Evolutionary conservation across 2,329 filamentous ascomycete genomes (phyloP).

Genomic region (Diaporthe citriasiana): DNA sequence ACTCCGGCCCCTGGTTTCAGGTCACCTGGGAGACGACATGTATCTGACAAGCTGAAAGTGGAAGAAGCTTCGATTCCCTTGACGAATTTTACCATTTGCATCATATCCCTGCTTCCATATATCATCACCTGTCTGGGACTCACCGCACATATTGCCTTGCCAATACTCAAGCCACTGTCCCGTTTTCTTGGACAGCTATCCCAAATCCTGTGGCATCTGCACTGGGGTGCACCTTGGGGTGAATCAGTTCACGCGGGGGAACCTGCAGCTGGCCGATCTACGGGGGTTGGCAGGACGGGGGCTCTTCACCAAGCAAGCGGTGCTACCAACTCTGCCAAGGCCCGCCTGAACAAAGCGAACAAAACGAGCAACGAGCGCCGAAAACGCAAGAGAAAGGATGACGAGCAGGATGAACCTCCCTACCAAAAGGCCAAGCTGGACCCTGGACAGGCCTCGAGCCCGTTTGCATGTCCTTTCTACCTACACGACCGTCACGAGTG

Average conservation of each 20-base stretch:
- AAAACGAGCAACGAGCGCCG: neutral
- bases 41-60: neutral
- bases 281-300: neutral
- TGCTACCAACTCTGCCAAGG: neutral
- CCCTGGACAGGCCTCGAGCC: neutral
- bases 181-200: neutral
- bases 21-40: too few species aligned
- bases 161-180: neutral
- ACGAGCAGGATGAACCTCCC: neutral
- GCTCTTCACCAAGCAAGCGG: neutral
- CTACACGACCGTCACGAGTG: neutral
- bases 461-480: conserved; percentile 11
- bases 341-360: neutral
- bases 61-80: neutral
- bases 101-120: neutral
- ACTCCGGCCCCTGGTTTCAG: too few species aligned
- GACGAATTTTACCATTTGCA: neutral
- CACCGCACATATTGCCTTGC: neutral
- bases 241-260: neutral
- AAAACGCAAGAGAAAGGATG: neutral
- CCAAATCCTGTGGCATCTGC: neutral
- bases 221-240: neutral
- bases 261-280: neutral
- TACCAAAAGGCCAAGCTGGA: neutral
- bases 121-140: neutral